Evolutionary conservation across 1,139 yeast genomes (phyloP), one percentile per base, ranked within the genome.

Genomic region (Kluyveromyces sp.): DNA sequence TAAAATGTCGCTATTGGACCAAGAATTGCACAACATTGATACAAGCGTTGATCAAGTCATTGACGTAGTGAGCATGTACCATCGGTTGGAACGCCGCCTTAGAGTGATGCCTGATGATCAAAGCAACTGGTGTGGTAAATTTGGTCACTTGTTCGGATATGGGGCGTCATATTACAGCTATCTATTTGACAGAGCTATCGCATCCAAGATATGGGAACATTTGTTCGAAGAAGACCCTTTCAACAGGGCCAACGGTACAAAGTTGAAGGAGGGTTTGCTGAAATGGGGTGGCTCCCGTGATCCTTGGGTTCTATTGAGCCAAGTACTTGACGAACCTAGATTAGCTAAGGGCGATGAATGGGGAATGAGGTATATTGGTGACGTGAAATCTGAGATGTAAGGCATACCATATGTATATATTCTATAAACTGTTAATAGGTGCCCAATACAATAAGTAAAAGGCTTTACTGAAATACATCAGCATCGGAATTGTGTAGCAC

Each of bases 121-220:
- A 57, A 80, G 94, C 1, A 80, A 81, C 22, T 89, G 97, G 96
- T 95, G 88, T 46, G 96, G 95, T 1, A 87, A 82, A 60, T 89
- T 92, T 64, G 95, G 96, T 1, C 99, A 92, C 61, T 68, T 94
- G 41, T 86, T 84, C 53, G 88, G 96, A 1, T 92, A 92, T 60
- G 98, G 98, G 0, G 86, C 96, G 0, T 87, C 92, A 0, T 92
- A 92, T 63, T 92, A 94, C 66, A 84, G 96, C 35, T 92, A 94
- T 62, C 66, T 92, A 47, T 74, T 94, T 49, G 99, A 92, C 65
- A 70, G 97, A 40, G 96, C 96, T 3, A 86, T 92, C 52, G 96
- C 98, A 0, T 80, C 87, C 31, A 79, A 81, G 55, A 75, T 92
- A 3, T 92, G 96, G 94, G 71, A 73, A 16, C 79, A 76, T 39